Evolutionary conservation across 2,329 filamentous ascomycete species (phyloP).

Genomic region (Colletotrichum somersetense): DNA sequence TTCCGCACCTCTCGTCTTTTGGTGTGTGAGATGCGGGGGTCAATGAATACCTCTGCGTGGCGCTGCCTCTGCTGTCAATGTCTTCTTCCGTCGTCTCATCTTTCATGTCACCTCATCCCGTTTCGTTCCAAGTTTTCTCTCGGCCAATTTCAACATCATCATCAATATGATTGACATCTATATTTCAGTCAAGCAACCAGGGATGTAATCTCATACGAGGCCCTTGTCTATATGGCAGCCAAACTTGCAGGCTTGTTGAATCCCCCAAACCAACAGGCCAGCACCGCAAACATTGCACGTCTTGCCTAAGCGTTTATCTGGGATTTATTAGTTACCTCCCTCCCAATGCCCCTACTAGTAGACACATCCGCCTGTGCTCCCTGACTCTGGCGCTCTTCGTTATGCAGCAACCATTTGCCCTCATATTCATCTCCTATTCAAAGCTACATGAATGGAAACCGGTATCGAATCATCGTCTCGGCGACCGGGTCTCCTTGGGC

Average conservation of each 20-base stretch:
- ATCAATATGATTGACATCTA: background rate
- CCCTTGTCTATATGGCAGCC: background rate
- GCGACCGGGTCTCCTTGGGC: background rate
- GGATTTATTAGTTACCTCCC: background rate
- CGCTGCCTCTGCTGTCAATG: background rate
- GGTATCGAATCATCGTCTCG: conserved; percentile 5
- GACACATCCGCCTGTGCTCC: background rate
- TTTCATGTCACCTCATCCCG: background rate
- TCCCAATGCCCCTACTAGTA: background rate
- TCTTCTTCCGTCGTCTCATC: conserved; percentile 1
- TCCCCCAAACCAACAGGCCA: background rate
- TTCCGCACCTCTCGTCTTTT: conserved; percentile 7
- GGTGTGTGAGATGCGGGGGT: background rate
- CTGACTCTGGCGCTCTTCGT: background rate
- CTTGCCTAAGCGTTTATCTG: background rate
- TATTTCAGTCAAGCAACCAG: background rate
- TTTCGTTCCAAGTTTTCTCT: background rate
- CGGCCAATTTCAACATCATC: background rate
- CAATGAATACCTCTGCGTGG: background rate
- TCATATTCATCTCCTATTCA: conserved; percentile 31
- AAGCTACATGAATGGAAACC: conserved; percentile 31
- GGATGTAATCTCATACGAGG: background rate
- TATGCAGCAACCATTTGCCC: background rate
- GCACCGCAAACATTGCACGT: background rate
- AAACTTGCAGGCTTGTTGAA: background rate